Evolutionary conservation across 768 basidiomycete species (phyloP), one percentile per base, ranked within the genome.

Genomic region (Termitomyces sp.): DNA sequence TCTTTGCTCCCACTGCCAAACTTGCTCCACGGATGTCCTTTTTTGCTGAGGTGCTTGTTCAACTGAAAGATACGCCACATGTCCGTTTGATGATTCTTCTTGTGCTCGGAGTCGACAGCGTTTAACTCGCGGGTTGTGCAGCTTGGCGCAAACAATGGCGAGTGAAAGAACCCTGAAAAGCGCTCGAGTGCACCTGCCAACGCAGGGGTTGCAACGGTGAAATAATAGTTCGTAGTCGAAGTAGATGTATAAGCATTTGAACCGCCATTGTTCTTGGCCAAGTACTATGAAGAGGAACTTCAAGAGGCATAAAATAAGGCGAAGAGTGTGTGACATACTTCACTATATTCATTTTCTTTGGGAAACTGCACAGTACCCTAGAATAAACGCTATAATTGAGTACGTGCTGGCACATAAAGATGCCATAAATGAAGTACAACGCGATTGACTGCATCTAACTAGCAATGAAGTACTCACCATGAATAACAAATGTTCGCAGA

Each of bases 21-120:
- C 69, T 97, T 98, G 60, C 80, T 82, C 88, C 93, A 98, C 3
- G 84, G 82, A 70, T 96, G 94, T 6, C 87, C 90, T 2, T 78
- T 76, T 64, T 84, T 86, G 58, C 86, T 88, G 51, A 96, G 83
- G 65, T 88, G 81, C 72, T 98, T 98, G 73, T 91, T 92, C 27
- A 98, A 74, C 71, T 99, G 96, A 73, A 91, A 98, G 58, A 95
- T 85, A n/a, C 96, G 85, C 91, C 94, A 95, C 67, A 87, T 76
- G 68, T 98, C 94, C 2, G 80, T 76, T 69, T 96, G 95, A 49
- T 91, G 84, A 69, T 98, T 99, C 77, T 97, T 96, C 76, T 93
- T 93, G 78, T 98, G 88, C 70, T 99, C 97, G 0, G 93, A 96
- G 70, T 99, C 89, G 44, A 99, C 95, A 1, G 97, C 96, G 65